These are phyloP conservation scores for Berkeleyomyces rouxiae DNA, from an alignment of 2,329 filamentous ascomycete genomes.

Conservation along the genomic window DNA sequence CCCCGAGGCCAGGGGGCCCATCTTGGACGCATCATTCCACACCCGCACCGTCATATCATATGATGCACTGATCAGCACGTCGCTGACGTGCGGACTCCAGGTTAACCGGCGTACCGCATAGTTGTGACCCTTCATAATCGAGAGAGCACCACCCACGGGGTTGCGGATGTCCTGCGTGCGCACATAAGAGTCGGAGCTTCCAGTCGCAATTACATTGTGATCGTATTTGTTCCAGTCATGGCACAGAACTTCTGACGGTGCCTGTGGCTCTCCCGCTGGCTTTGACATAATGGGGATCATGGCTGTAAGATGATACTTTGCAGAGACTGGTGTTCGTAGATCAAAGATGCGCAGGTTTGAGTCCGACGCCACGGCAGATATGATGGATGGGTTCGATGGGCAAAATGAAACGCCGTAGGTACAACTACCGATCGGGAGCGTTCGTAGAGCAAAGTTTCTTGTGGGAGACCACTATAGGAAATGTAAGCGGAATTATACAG, in stretches of 20 bases:
- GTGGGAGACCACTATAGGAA: slow-evolving; percentile 61
- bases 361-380: slow-evolving; percentile 80
- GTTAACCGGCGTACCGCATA: slow-evolving; percentile 75
- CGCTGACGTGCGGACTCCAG: slow-evolving; percentile 88
- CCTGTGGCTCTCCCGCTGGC: slow-evolving; percentile 20
- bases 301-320: slow-evolving; percentile 71
- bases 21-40: slow-evolving; percentile 60
- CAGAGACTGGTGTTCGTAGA: slow-evolving; percentile 67
- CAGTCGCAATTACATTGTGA: slow-evolving; percentile 67
- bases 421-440: slow-evolving; percentile 80
- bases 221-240: slow-evolving; percentile 99
- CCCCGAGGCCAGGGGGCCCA: slow-evolving; percentile 17
- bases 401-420: slow-evolving; percentile 89
- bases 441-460: slow-evolving; percentile 56
- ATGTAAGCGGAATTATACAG: neutral
- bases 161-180: slow-evolving; percentile 82
- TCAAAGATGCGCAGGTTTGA: slow-evolving; percentile 83
- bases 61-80: slow-evolving; percentile 73
- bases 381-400: slow-evolving; percentile 67
- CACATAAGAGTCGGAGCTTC: slow-evolving; percentile 72
- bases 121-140: slow-evolving; percentile 67
- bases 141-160: slow-evolving; percentile 52
- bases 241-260: slow-evolving; percentile 72
- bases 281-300: slow-evolving; percentile 50
- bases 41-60: slow-evolving; percentile 97